Base-by-base conservation (phyloP, 306 rosid species). In the Carpinus fangiana region DNA sequence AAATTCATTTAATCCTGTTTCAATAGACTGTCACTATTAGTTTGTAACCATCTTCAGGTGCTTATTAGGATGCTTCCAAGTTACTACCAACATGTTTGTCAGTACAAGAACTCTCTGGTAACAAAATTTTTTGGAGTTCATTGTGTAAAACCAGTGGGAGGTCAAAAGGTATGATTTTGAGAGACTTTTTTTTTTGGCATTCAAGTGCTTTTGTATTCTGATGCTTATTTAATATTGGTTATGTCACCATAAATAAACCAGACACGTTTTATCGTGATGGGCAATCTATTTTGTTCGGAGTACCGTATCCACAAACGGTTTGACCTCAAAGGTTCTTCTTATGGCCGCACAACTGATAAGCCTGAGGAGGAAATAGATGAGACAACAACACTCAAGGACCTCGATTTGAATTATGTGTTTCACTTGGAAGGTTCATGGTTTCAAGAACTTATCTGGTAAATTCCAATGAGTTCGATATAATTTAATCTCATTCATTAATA, bases 321-420 rank as follows among this genome's bases (percentile, higher is more conserved):
- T 69, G 88, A 87, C 66, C 88, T 87, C 76, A 87, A 87, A 77
- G 90, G 90, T 41, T 87, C 88, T 77, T 87, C 90, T 65, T 82
- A 87, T 84, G 90, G 87, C 70, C 85, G 87, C 8, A 82, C 62
- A 28, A 82, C 88, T 2, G 83, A 82, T 82, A 87, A 87, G 72
- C 88, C 88, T 4, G 80, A 38, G 48, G 82, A 75, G 72, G 83
- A 87, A 76, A 87, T 87, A 59, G 88, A 87, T 3, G 88, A 87
- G 84, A 84, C 85, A 34, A 87, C 90, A 50, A 87, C 88, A 56
- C 85, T 87, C 75, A 84, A 87, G 75, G 90, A 87, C 78, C 88
- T 87, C 16, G 90, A 87, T 51, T 88, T 87, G 70, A 82, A 84
- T 78, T 87, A 79, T 80, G 83, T 82, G 80, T 87, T 87, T 78